A percentile compares a stretch with the other conserved stretches of the same genome.
Evolutionary conservation across 2,329 filamentous ascomycete genomes (phyloP).

Genomic region (Ceratocystis alfenasii): DNA sequence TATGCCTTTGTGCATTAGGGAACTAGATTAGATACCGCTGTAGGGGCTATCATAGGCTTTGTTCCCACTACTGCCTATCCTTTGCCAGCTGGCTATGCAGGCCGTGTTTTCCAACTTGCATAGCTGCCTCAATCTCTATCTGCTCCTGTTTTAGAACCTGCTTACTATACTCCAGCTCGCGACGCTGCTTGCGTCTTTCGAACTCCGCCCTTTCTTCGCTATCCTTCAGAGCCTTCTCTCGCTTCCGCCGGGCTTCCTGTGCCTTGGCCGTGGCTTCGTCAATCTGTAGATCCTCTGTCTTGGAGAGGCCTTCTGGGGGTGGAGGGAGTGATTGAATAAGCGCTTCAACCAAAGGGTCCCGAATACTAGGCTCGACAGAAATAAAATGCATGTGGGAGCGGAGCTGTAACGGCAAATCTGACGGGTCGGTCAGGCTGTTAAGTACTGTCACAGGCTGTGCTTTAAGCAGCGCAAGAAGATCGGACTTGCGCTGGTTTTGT

Average conservation of each 20-base stretch:
- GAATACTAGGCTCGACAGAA: constrained; percentile 46
- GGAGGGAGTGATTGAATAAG: constrained; percentile 54
- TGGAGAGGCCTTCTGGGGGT: constrained; percentile 32
- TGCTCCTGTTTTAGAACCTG: constrained; percentile 54
- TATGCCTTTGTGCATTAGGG: not conserved
- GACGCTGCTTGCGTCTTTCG: constrained; percentile 48
- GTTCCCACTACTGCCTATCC: not conserved
- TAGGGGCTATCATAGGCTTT: not conserved
- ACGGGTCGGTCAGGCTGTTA: constrained; percentile 45
- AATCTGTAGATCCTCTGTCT: constrained; percentile 32
- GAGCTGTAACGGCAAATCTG: constrained; percentile 49
- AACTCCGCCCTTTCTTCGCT: constrained; percentile 51
- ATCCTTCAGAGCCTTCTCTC: constrained; percentile 57
- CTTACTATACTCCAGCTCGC: constrained; percentile 48
- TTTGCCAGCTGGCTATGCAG: constrained; percentile 15
- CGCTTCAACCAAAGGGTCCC: constrained; percentile 54
- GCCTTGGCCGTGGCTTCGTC: constrained; percentile 41
- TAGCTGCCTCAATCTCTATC: constrained; percentile 53
- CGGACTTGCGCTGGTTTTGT: constrained; percentile 53
- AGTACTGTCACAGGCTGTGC: constrained; percentile 46
- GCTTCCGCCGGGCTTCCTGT: constrained; percentile 40
- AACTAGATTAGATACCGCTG: not conserved
- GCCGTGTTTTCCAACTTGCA: constrained; percentile 54
- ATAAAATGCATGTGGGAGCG: constrained; percentile 59
- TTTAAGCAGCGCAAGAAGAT: constrained; percentile 54